Evolutionary conservation across 257 asterid species (phyloP).

Genomic region (Cinchona pubescens): DNA sequence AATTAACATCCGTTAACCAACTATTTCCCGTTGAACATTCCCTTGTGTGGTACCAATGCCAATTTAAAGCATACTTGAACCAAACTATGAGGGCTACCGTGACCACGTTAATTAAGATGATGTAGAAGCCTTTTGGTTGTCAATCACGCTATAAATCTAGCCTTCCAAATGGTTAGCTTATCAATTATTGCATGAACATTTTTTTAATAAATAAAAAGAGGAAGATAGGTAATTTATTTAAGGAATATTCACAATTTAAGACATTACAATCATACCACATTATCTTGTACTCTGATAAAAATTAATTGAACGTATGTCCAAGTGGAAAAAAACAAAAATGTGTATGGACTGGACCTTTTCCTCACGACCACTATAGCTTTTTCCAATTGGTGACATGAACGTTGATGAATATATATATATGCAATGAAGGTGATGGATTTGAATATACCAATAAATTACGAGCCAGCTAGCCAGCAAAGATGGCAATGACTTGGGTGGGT

Average conservation of each 20-base stretch:
- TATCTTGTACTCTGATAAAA: neutral
- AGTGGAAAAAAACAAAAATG: neutral
- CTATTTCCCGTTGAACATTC: no score
- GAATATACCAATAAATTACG: neutral
- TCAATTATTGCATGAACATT: no score
- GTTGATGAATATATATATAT: neutral
- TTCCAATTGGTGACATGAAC: neutral
- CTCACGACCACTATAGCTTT: neutral
- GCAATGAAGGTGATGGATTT: neutral
- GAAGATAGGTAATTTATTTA: neutral
- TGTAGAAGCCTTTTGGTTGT: neutral
- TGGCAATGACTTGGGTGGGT: constrained; percentile 1
- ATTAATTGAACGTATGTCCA: neutral
- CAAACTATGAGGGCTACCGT: neutral
- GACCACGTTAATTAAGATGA: neutral
- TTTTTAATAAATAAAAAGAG: neutral
- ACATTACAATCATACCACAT: neutral
- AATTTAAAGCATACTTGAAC: neutral
- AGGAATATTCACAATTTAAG: neutral
- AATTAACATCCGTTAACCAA: no score
- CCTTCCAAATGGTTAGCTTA: no score
- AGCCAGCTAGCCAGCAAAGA: constrained; percentile 3
- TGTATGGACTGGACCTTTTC: neutral
- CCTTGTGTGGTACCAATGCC: neutral
- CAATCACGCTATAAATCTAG: no score